These are phyloP conservation scores for Aspergillus bridgeri DNA, from an alignment of 495 filamentous ascomycete genomes.

Conservation along the genomic window DNA sequence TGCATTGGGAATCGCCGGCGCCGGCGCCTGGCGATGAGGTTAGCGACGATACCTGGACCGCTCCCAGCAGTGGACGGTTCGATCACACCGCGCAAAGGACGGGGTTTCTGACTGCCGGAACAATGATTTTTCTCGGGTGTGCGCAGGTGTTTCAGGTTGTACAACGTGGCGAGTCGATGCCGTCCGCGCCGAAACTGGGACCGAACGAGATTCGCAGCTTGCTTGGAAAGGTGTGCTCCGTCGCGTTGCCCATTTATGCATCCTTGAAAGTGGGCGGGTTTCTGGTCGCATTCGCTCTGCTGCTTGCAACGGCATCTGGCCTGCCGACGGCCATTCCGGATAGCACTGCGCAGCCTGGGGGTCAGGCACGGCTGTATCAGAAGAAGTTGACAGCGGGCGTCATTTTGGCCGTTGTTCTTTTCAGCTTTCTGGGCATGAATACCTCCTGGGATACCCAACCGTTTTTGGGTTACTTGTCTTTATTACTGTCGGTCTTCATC, in stretches of 20 bases:
- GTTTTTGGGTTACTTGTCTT: constrained; percentile 43
- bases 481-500: constrained; percentile 42
- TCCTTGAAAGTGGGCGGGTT: constrained; percentile 53
- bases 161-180: constrained; percentile 6
- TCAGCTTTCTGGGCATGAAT: constrained; percentile 36
- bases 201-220: constrained; percentile 13
- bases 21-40: constrained; percentile 2
- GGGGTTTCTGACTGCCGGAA: constrained; percentile 16
- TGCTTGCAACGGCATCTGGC: constrained; percentile 44
- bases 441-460: constrained; percentile 30
- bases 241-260: constrained; percentile 56
- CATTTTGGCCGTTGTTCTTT: constrained; percentile 22
- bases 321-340: constrained; percentile 27
- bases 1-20: constrained; percentile 14
- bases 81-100: constrained; percentile 11
- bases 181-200: constrained; percentile 20
- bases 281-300: constrained; percentile 47
- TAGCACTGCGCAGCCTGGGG: constrained; percentile 6
- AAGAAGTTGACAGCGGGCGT: constrained; percentile 31
- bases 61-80: constrained; percentile 3
- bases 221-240: constrained; percentile 26
- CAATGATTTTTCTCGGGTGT: constrained; percentile 29
- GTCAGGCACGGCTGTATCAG: constrained; percentile 21
- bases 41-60: constrained; percentile 7
- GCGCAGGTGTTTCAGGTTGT: constrained; percentile 20